A percentile compares a stretch with the other conserved stretches of the same genome.
Conservation (phyloP, 257 asterid species). For the Fraxinus pennsylvanica region DNA sequence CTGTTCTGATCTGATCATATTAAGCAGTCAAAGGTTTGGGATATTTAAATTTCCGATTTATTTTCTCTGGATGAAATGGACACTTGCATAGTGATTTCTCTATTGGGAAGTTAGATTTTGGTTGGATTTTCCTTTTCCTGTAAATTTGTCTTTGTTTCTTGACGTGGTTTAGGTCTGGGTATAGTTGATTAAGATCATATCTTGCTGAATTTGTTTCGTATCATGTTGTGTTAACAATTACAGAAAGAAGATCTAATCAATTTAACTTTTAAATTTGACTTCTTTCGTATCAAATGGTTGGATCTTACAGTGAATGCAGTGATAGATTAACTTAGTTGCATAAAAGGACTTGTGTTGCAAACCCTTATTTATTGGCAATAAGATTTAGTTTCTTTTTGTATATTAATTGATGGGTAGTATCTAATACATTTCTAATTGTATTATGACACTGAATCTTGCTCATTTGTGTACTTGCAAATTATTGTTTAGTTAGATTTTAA, state of each 20-base stretch:
- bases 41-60: constrained; percentile 17
- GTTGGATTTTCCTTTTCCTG: constrained; percentile 16
- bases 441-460: not conserved
- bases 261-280: not conserved
- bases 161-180: constrained; percentile 7
- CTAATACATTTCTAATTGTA: too few species aligned
- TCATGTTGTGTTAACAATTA: not conserved
- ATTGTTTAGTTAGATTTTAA: too few species aligned
- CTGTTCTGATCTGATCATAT: not conserved
- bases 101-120: constrained; percentile 1
- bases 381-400: not conserved
- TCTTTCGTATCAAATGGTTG: not conserved
- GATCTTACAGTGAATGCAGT: not conserved
- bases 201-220: constrained; percentile 19
- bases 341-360: not conserved
- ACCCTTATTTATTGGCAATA: not conserved
- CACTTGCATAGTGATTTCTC: not conserved
- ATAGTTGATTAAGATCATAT: not conserved
- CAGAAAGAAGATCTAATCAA: constrained; percentile 11
- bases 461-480: not conserved
- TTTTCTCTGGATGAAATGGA: not conserved
- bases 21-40: constrained; percentile 34
- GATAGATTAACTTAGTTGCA: not conserved
- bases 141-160: constrained; percentile 3
- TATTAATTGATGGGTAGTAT: not conserved